A percentile compares a stretch with the other conserved stretches of the same genome.
phyloP scores from a whole-genome alignment of 2,329 filamentous ascomycete species.

The Fusarium hainanense region DNA sequence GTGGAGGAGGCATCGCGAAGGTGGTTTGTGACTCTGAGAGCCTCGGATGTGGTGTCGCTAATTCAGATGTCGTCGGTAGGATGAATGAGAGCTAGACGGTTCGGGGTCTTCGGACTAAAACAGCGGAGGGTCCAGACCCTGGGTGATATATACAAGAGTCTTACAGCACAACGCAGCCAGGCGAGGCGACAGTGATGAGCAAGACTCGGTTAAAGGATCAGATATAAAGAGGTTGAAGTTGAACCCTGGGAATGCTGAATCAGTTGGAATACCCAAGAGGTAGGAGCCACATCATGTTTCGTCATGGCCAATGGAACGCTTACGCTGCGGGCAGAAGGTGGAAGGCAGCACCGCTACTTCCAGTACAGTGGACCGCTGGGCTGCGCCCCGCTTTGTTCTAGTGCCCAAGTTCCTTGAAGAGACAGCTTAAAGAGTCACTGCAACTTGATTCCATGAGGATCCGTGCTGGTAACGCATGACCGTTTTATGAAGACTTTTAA shows the following conservation, averaged over 20 bases:
- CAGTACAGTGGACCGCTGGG: conserved; percentile 32
- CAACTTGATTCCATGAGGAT: background rate
- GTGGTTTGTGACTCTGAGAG: background rate
- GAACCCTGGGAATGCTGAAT: conserved; percentile 22
- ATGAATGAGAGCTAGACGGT: conserved; percentile 19
- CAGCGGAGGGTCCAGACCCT: conserved; percentile 17
- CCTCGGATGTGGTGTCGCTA: conserved; percentile 17
- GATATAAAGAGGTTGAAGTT: conserved; percentile 22
- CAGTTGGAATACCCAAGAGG: conserved; percentile 26
- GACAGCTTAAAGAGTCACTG: background rate
- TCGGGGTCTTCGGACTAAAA: conserved; percentile 27
- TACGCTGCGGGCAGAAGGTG: conserved; percentile 40
- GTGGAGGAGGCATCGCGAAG: conserved; percentile 62
- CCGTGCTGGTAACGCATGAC: background rate
- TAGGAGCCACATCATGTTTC: conserved; percentile 41
- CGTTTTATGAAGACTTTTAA: background rate
- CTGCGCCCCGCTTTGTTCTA: conserved; percentile 36
- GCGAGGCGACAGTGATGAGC: background rate
- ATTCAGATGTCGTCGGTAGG: conserved; percentile 27
- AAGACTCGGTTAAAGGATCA: conserved; percentile 2
- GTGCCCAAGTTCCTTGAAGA: conserved; percentile 17
- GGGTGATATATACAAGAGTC: conserved; percentile 9
- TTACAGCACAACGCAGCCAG: background rate
- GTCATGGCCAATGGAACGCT: conserved; percentile 44
- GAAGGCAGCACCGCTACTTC: conserved; percentile 40